A percentile compares a stretch with the other conserved stretches of the same genome.
These are phyloP conservation scores for Aphanomyces euteiches DNA, from an alignment of 352 stramenopile species.

Conservation along the genomic window DNA sequence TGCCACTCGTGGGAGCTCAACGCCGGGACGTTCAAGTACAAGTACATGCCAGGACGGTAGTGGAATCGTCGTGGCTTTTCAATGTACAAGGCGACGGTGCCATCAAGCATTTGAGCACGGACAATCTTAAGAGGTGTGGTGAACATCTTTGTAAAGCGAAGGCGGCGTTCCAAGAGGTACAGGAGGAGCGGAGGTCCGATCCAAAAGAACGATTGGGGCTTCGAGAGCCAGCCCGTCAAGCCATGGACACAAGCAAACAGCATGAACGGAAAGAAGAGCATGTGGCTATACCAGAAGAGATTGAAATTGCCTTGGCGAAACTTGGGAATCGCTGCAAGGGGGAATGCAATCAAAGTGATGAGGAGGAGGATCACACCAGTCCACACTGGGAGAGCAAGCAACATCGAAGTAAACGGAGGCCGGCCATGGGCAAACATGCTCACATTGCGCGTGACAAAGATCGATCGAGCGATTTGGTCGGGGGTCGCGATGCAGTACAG, in stretches of 20 bases:
- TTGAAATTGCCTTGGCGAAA: conserved; percentile 36
- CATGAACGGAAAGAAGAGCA: conserved; percentile 43
- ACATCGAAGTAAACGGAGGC: conserved; percentile 60
- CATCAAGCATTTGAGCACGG: conserved; percentile 20
- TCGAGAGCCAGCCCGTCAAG: conserved; percentile 36
- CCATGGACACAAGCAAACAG: conserved; percentile 54
- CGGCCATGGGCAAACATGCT: conserved; percentile 44
- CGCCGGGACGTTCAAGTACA: conserved; percentile 72
- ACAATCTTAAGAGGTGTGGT: conserved; percentile 37
- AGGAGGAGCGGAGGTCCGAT: conserved; percentile 35
- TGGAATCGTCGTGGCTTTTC: conserved; percentile 38
- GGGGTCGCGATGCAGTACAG: conserved; percentile 63
- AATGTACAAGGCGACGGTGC: conserved; percentile 37
- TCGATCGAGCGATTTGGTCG: conserved; percentile 52
- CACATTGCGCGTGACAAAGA: conserved; percentile 40
- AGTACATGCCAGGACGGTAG: conserved; percentile 46
- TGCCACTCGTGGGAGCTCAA: conserved; percentile 78
- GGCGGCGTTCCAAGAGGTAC: conserved; percentile 37
- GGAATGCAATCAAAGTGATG: conserved; percentile 34
- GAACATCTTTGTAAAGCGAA: conserved; percentile 34
- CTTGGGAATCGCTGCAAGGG: conserved; percentile 36
- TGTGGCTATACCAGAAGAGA: conserved; percentile 16
- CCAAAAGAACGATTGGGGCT: conserved; percentile 40
- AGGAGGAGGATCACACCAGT: conserved; percentile 43
- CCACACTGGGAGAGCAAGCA: conserved; percentile 41